These are phyloP conservation scores for Starmerella stigmatis DNA, from an alignment of 805 yeast genomes.

Conservation along the genomic window DNA sequence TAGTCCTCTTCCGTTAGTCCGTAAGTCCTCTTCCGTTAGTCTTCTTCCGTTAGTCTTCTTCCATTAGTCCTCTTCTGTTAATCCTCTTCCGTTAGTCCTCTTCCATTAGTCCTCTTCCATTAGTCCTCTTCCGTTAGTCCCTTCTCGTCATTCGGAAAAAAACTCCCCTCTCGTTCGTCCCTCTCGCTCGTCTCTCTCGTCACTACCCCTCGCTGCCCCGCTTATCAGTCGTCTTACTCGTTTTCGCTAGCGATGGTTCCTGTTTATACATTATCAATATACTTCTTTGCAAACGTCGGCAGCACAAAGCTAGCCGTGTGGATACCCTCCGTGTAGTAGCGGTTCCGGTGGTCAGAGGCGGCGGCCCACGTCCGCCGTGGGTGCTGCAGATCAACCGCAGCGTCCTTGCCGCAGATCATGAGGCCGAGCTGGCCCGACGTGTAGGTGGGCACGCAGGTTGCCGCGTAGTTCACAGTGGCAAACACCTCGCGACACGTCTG, in stretches of 20 bases:
- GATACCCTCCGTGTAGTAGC: conserved; percentile 75
- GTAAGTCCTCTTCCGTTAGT: too few relatives aligned
- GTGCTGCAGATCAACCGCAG: conserved; percentile 47
- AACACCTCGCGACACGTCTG: conserved; percentile 72
- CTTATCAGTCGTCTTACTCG: not conserved
- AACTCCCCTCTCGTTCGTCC: too few relatives aligned
- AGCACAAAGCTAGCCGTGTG: conserved; percentile 84
- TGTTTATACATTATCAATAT: conserved; percentile 30
- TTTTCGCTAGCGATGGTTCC: not conserved
- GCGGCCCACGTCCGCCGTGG: conserved; percentile 59
- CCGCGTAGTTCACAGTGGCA: conserved; percentile 85
- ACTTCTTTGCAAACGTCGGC: conserved; percentile 78
- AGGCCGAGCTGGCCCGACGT: conserved; percentile 98
- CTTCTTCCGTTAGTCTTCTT: too few relatives aligned
- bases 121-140: too few relatives aligned
- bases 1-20: too few relatives aligned
- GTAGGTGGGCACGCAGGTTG: conserved; percentile 89
- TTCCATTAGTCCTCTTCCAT: too few relatives aligned
- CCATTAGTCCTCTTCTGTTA: too few relatives aligned
- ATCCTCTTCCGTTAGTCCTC: too few relatives aligned
- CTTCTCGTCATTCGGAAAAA: too few relatives aligned
- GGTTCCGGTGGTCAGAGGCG: conserved; percentile 52
- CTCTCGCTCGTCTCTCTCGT: too few relatives aligned
- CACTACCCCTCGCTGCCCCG: too few relatives aligned
- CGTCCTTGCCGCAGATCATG: conserved; percentile 84